Conservation (phyloP, 345 rosid species). For the Odontarrhena argentea region DNA sequence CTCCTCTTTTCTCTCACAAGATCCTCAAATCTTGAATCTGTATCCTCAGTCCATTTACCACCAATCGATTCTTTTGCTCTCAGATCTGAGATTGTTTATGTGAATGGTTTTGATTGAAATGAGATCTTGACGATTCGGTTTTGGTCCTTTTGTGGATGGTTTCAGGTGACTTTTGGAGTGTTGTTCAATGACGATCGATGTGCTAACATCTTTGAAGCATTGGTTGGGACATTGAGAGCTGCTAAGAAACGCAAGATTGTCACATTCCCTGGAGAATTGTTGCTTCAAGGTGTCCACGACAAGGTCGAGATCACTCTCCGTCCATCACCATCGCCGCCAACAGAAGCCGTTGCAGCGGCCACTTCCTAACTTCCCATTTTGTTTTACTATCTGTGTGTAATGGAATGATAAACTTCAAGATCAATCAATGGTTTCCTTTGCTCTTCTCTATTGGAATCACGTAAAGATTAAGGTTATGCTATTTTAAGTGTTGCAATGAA, state of each 20-base stretch:
- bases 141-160: slow-evolving; percentile 8
- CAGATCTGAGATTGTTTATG: slow-evolving; percentile 18
- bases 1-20: background rate
- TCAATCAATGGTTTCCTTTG: slow-evolving; percentile 4
- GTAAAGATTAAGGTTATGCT: background rate
- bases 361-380: slow-evolving; percentile 19
- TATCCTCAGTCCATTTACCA: background rate
- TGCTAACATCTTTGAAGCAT: slow-evolving; percentile 92
- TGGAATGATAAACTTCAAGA: slow-evolving; percentile 10
- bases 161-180: slow-evolving; percentile 86
- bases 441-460: slow-evolving; percentile 12
- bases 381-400: slow-evolving; percentile 3
- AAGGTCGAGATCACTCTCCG: slow-evolving; percentile 78
- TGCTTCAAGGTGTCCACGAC: slow-evolving; percentile 95
- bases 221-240: slow-evolving; percentile 91
- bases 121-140: background rate
- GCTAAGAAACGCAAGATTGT: slow-evolving; percentile 86
- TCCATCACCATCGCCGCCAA: slow-evolving; percentile 45
- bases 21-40: slow-evolving; percentile 12
- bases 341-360: slow-evolving; percentile 22
- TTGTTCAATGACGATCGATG: slow-evolving; percentile 84
- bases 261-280: slow-evolving; percentile 72
- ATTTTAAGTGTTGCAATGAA: background rate
- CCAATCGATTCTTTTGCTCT: background rate
- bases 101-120: slow-evolving; percentile 2